Conservation (phyloP, 2,329 filamentous ascomycete genomes). For the Remersonia thermophila region DNA sequence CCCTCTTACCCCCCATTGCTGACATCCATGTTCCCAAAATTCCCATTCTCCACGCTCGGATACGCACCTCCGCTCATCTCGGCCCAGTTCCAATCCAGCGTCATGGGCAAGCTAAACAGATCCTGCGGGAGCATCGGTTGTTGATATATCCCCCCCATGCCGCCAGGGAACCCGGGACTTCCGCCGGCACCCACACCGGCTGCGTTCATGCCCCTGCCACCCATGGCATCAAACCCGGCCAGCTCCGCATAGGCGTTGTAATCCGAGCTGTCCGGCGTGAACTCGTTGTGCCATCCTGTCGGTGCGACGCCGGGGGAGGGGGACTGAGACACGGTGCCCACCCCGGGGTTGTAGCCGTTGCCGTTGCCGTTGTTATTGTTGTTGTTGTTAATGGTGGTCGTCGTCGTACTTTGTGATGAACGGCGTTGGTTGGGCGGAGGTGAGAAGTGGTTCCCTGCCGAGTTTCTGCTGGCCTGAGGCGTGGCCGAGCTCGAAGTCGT, state of each 20-base stretch:
- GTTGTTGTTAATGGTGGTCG: no score
- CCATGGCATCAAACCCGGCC: slow-evolving; percentile 28
- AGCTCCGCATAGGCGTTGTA: slow-evolving; percentile 32
- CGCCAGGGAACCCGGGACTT: slow-evolving; percentile 22
- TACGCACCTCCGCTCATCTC: slow-evolving; percentile 56
- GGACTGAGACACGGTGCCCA: slow-evolving; percentile 25
- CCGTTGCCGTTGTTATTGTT: slow-evolving; percentile 15
- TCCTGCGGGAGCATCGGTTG: slow-evolving; percentile 87
- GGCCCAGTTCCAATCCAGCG: slow-evolving; percentile 76
- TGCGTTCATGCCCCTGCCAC: slow-evolving; percentile 9
- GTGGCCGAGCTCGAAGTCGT: slow-evolving; percentile 21
- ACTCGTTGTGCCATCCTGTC: slow-evolving; percentile 37
- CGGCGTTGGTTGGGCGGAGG: slow-evolving; percentile 17
- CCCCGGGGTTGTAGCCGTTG: slow-evolving; percentile 27
- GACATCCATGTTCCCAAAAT: slow-evolving; percentile 25
- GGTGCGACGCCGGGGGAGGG: slow-evolving; percentile 34
- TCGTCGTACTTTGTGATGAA: slow-evolving; percentile 11
- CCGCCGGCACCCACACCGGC: slow-evolving; percentile 18
- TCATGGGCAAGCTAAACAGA: slow-evolving; percentile 92
- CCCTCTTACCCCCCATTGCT: background rate
- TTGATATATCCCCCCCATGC: slow-evolving; percentile 40
- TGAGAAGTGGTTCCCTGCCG: slow-evolving; percentile 11
- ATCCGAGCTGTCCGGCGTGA: slow-evolving; percentile 24
- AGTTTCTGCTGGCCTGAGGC: slow-evolving; percentile 15
- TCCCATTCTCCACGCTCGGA: slow-evolving; percentile 51